A percentile compares a stretch with the other conserved stretches of the same genome.
Evolutionary conservation across 2,329 filamentous ascomycete species (phyloP).

Genomic region (Dothistroma pini): DNA sequence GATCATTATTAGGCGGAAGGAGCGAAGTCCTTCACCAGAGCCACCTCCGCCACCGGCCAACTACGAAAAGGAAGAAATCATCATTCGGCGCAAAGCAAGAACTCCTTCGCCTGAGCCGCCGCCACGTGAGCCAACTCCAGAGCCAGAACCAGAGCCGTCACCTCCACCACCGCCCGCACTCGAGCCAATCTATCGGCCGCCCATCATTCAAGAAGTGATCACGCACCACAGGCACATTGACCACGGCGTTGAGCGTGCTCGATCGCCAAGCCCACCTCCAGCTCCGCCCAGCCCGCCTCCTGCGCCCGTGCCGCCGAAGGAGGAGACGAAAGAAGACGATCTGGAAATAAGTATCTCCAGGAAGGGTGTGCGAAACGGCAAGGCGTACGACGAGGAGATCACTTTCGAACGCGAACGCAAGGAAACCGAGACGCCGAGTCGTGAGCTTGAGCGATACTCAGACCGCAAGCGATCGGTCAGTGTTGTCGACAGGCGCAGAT

Average conservation of each 20-base stretch:
- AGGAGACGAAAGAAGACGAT: slow-evolving; percentile 42
- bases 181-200: slow-evolving; percentile 67
- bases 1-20: slow-evolving; percentile 45
- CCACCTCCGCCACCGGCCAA: slow-evolving; percentile 31
- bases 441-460: slow-evolving; percentile 34
- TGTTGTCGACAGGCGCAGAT: slow-evolving; percentile 37
- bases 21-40: slow-evolving; percentile 31
- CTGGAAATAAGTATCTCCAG: slow-evolving; percentile 56
- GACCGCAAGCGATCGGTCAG: slow-evolving; percentile 24
- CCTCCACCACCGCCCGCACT: slow-evolving; percentile 51
- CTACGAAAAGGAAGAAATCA: slow-evolving; percentile 41
- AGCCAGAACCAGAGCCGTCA: slow-evolving; percentile 50
- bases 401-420: slow-evolving; percentile 56
- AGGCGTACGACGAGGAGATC: slow-evolving; percentile 62
- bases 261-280: slow-evolving; percentile 42
- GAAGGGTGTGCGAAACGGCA: slow-evolving; percentile 45
- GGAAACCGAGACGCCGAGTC: slow-evolving; percentile 32
- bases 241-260: slow-evolving; percentile 57
- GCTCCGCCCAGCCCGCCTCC: slow-evolving; percentile 31
- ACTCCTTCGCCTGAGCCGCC: slow-evolving; percentile 32
- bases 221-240: slow-evolving; percentile 85
- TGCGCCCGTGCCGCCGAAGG: slow-evolving; percentile 32
- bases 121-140: slow-evolving; percentile 39
- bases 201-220: slow-evolving; percentile 83
- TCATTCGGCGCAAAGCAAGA: slow-evolving; percentile 41